These are phyloP conservation scores for Nemania sp. DNA, from an alignment of 2,329 filamentous ascomycete genomes.

Conservation along the genomic window DNA sequence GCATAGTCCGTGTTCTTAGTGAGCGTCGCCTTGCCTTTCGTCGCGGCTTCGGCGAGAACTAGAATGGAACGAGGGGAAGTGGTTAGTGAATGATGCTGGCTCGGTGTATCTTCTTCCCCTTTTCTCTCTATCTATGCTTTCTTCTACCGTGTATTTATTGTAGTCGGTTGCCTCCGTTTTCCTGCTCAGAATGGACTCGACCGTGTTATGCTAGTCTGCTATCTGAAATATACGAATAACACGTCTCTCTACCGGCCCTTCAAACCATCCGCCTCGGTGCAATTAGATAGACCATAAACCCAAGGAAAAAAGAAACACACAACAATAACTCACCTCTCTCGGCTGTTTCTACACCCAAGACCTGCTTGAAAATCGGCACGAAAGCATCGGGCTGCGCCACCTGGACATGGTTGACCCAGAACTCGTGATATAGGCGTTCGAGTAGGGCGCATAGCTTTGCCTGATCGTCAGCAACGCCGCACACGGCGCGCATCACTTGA, in stretches of 20 bases:
- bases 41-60: conserved; percentile 47
- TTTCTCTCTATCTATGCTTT: background rate
- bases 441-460: conserved; percentile 47
- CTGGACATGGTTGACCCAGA: conserved; percentile 51
- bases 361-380: conserved; percentile 42
- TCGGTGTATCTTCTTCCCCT: background rate
- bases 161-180: background rate
- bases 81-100: background rate
- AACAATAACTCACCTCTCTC: conserved; percentile 44
- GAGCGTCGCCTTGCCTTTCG: conserved; percentile 50
- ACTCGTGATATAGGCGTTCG: conserved; percentile 51
- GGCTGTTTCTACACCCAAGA: conserved; percentile 47
- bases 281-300: background rate
- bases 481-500: conserved; percentile 52
- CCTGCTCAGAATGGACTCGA: background rate
- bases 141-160: background rate
- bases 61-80: background rate
- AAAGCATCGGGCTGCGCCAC: conserved; percentile 49
- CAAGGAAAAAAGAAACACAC: background rate
- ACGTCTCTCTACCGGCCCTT: too few relatives aligned
- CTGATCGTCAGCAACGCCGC: conserved; percentile 42
- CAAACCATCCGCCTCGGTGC: too few relatives aligned
- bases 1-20: conserved; percentile 52
- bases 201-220: too few relatives aligned
- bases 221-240: too few relatives aligned